Conservation (phyloP, 306 rosid species). For the Vigna mungo region DNA sequence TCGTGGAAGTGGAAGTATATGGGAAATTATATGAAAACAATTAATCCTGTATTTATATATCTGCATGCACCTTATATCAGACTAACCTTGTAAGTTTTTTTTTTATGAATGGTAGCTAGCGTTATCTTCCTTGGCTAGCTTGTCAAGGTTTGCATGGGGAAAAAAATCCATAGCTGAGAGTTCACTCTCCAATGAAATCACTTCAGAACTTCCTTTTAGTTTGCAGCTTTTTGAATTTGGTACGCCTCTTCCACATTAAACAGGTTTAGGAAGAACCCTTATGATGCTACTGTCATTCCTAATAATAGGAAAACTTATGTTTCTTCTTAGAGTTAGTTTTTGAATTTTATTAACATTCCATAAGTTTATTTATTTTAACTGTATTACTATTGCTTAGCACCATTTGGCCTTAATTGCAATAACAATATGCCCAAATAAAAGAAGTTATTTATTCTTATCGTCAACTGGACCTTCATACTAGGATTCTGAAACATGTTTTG, state of each 20-base stretch:
- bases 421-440: constrained; percentile 6
- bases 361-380: constrained; percentile 34
- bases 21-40: too few species aligned
- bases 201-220: constrained; percentile 56
- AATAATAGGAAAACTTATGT: constrained; percentile 2
- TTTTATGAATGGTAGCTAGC: constrained; percentile 56
- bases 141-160: constrained; percentile 94
- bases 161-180: constrained; percentile 53
- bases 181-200: constrained; percentile 45
- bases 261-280: constrained; percentile 22
- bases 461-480: constrained; percentile 16
- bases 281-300: constrained; percentile 14
- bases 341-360: constrained; percentile 18
- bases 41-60: constrained; percentile 4
- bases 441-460: constrained; percentile 25
- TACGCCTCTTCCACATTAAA: constrained; percentile 44
- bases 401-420: constrained; percentile 14
- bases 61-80: constrained; percentile 34
- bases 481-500: constrained; percentile 17
- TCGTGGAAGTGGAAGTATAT: neutral
- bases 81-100: constrained; percentile 39
- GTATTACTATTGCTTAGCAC: neutral
- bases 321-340: constrained; percentile 18
- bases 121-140: constrained; percentile 76
- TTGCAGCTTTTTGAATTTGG: constrained; percentile 96